Evolutionary conservation across 2,329 filamentous ascomycete genomes (phyloP).

Genomic region (Aspergillus brunneoviolaceus): DNA sequence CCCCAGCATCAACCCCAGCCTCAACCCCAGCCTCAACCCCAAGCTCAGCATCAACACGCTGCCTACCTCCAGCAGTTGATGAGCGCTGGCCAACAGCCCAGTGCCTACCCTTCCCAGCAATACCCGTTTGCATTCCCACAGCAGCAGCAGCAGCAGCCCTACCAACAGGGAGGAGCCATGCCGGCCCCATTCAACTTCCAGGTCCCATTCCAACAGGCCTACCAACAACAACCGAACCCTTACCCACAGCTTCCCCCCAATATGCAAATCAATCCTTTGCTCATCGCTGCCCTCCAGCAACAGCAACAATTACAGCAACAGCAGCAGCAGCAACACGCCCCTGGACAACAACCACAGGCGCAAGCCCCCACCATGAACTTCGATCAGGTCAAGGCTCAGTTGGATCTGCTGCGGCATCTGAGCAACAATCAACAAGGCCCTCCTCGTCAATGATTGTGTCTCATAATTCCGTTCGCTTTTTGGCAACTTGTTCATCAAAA

Average conservation of each 20-base stretch:
- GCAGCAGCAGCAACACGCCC: conserved; percentile 18
- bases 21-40: conserved; percentile 19
- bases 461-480: conserved; percentile 7
- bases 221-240: conserved; percentile 47
- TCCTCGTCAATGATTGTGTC: conserved; percentile 25
- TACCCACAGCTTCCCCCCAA: conserved; percentile 41
- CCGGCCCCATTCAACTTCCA: conserved; percentile 39
- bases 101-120: conserved; percentile 28
- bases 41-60: conserved; percentile 19
- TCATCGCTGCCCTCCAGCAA: conserved; percentile 52
- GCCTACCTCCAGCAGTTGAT: conserved; percentile 12
- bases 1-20: conserved; percentile 22
- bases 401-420: conserved; percentile 41
- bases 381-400: conserved; percentile 43
- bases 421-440: conserved; percentile 36
- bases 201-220: conserved; percentile 40
- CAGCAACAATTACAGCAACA: conserved; percentile 40
- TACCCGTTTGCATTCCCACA: conserved; percentile 29
- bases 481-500: not conserved
- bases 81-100: conserved; percentile 19
- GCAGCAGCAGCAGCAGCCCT: conserved; percentile 25
- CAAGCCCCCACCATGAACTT: conserved; percentile 37
- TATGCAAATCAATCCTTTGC: conserved; percentile 59
- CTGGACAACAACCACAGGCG: conserved; percentile 26
- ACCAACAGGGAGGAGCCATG: conserved; percentile 25